phyloP scores from a whole-genome alignment of 306 rosid genomes.

The Albizia julibrissin region DNA sequence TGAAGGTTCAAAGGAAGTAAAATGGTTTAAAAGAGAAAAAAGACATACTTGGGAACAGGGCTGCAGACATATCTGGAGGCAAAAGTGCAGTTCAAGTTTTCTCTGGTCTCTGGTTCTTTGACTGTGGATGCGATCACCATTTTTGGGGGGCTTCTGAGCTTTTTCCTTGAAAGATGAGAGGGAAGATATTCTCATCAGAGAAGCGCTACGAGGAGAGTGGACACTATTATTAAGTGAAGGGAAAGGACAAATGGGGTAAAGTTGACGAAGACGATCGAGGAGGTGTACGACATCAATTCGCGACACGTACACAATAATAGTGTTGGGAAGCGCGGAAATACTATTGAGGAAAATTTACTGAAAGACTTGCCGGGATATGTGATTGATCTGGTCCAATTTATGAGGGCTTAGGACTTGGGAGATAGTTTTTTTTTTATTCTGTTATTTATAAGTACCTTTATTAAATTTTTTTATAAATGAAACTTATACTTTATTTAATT shows the following conservation, averaged over 20 bases:
- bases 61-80: constrained; percentile 84
- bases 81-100: constrained; percentile 63
- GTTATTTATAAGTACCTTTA: too few species aligned
- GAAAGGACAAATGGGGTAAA: background rate
- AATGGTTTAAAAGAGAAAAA: background rate
- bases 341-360: background rate
- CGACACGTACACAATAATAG: too few species aligned
- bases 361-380: too few species aligned
- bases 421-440: too few species aligned
- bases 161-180: background rate
- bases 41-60: constrained; percentile 61
- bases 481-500: too few species aligned
- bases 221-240: background rate
- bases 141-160: constrained; percentile 8
- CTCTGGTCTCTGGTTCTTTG: constrained; percentile 30
- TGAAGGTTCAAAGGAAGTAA: background rate
- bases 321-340: background rate
- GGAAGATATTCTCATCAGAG: background rate
- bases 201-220: background rate
- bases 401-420: too few species aligned
- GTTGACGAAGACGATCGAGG: background rate
- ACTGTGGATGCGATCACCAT: constrained; percentile 55
- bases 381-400: too few species aligned
- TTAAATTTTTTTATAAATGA: too few species aligned
- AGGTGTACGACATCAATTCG: background rate